These are phyloP conservation scores for Fusarium oxysporum DNA, from an alignment of 2,329 filamentous ascomycete genomes.

Conservation along the genomic window DNA sequence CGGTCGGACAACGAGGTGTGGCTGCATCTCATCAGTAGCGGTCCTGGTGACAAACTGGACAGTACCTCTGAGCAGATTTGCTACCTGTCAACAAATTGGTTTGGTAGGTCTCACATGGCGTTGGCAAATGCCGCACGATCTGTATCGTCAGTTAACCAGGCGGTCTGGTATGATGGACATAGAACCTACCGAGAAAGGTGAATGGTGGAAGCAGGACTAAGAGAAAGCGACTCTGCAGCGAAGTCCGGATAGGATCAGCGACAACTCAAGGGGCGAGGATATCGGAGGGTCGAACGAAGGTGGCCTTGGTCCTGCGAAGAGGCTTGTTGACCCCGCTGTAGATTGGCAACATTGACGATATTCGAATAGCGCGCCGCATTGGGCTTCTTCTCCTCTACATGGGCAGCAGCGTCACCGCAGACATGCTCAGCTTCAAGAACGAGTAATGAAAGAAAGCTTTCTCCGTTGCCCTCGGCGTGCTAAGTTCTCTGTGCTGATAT, in stretches of 20 bases:
- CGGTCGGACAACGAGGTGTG: background rate
- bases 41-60: accelerated
- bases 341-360: background rate
- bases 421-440: accelerated
- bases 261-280: too few species aligned
- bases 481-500: background rate
- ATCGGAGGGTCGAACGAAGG: background rate
- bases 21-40: background rate
- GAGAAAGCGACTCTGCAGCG: background rate
- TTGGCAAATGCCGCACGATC: accelerated
- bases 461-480: background rate
- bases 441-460: background rate
- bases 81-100: too few species aligned
- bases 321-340: accelerated
- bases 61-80: background rate
- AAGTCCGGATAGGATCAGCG: too few species aligned
- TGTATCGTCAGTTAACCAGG: background rate
- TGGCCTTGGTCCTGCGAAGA: accelerated
- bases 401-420: accelerated
- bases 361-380: accelerated
- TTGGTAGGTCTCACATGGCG: background rate
- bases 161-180: accelerated
- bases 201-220: background rate
- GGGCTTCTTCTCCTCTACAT: too few species aligned
- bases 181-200: background rate